Base-by-base conservation (phyloP, 2,329 filamentous ascomycete species). In the Sclerotinia subarctica region DNA sequence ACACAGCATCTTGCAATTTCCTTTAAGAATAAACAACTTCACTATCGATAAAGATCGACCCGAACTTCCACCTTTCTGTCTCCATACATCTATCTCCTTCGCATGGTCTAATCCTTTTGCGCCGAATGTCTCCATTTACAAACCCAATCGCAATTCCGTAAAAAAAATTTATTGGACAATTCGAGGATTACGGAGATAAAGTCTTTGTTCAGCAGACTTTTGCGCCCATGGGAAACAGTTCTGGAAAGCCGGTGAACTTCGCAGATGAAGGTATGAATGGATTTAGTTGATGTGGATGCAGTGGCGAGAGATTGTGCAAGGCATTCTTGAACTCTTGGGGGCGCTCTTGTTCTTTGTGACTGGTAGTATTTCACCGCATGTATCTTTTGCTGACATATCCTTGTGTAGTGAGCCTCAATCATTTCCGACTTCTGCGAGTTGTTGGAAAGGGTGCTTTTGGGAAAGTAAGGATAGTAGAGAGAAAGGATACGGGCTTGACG, bases 361-460 rank as follows among this genome's bases (percentile, higher is more conserved):
- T 26, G 32, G n/a, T 59, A 32, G 21, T 46, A 51, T 35, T 19
- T 38, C 46, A 32, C 53, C 54, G 44, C 47, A 64, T 42, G 32
- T 54, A 44, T 49, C 56, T 38, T 35, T 66, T 71, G 69, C 70
- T 74, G 67, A 73, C 70, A 58, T 19, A 38, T 68, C 54, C 69
- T 73, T 73, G 69, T 62, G 54, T 75, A 97, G 95, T 97, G 75
- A 98, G 94, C 79, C 89, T 99, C 75, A 97, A 97, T 78, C 95
- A 99, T 81, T 99, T 99, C 80, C 92, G 94, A 73, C 85, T 99
- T 67, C 83, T 98, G 73, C 90, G 95, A 77, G 95, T 99, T 72
- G 95, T 99, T 74, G 95, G 95, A 73, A 96, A 97, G 80, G 95
- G 95, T 76, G 95, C 95, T 68, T 99, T 99, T 83, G 95, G 95